Evolutionary conservation across 345 rosid genomes (phyloP).

Genomic region (Citrus unshiu): DNA sequence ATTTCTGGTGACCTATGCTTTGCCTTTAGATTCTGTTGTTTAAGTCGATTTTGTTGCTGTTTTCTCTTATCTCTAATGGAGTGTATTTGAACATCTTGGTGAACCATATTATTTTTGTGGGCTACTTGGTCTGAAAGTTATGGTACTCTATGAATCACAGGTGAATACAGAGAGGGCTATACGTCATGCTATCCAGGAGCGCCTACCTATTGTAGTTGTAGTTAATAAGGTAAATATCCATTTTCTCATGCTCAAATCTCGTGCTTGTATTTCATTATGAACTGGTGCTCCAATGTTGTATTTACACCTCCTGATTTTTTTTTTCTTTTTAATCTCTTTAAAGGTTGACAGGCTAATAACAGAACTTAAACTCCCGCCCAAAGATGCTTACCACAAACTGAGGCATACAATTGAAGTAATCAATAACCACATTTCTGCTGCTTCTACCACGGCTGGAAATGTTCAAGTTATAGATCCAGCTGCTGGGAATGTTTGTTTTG

Average conservation of each 20-base stretch:
- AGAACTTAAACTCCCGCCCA: slow-evolving; percentile 94
- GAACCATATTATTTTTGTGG: not conserved
- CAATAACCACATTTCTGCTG: slow-evolving; percentile 84
- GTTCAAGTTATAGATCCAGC: slow-evolving; percentile 77
- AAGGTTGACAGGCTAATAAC: slow-evolving; percentile 97
- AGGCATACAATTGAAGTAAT: slow-evolving; percentile 95
- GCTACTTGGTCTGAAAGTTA: slow-evolving; percentile 5
- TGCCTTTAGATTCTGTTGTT: slow-evolving; percentile 4
- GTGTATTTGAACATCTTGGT: not conserved
- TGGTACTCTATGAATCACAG: slow-evolving; percentile 31
- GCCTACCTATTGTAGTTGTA: slow-evolving; percentile 89
- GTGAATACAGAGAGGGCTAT: slow-evolving; percentile 98
- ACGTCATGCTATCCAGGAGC: slow-evolving; percentile 94
- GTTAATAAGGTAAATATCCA: slow-evolving; percentile 68
- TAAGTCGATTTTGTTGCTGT: not conserved
- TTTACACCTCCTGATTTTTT: slow-evolving; percentile 7
- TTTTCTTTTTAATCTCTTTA: not conserved
- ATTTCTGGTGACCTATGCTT: not conserved
- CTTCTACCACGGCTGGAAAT: slow-evolving; percentile 89
- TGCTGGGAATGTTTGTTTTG: slow-evolving; percentile 96
- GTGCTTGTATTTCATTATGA: not conserved
- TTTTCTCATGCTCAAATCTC: not conserved
- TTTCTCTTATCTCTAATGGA: not conserved
- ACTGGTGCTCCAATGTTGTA: not conserved
- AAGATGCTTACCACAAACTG: slow-evolving; percentile 94